Base-by-base conservation (phyloP, 164 flowering plant species). In the Vitis rupestris region DNA sequence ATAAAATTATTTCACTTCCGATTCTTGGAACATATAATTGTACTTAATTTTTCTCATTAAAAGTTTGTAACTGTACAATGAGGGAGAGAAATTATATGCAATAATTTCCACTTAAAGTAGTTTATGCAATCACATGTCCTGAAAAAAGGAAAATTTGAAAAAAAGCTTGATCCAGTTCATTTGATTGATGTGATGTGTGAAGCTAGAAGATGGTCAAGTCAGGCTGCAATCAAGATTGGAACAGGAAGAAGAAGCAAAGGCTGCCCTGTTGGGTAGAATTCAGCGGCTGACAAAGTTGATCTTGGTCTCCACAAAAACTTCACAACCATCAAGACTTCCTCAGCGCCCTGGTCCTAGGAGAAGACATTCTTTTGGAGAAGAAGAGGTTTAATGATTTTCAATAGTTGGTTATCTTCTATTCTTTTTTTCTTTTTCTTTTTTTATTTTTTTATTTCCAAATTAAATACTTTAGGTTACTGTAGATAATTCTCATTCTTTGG, bases 281-380 rank as follows among this genome's bases (percentile, higher is more conserved):
- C 99, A 95, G 57, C 79, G 99, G 71, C 68, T 95, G 73, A 95
- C 98, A 53, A 95, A 95, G 70, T 78, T 95, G 72, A 95, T 95
- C 70, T 79, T 95, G 78, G 99, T 93, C 58, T 93, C 98, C 27
- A 79, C 96, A 57, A 93, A 95, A 74, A 57, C 87, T 66, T 76
- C 99, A 59, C 96, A 80, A 37, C 73, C 99, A 13, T 75, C 97
- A 65, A 82, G 88, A 75, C 70, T 90, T 76, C 83, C 97, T 66
- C 90, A 90, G 6, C 90, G 87, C 12, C 76, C 89, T 61, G 89
- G 90, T 76, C 85, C 75, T 10, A 84, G 98, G 72, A 88, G 99
- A 84, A 84, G 98, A 66, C 99, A 95, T 79, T 95, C 99, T 27
- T 95, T 95, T 84, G 99, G 99, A 70, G 99, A 95, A 82, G 99